A percentile compares a stretch with the other conserved stretches of the same genome.
phyloP scores from a whole-genome alignment of 441 rosid species.

The Brassica balearica region DNA sequence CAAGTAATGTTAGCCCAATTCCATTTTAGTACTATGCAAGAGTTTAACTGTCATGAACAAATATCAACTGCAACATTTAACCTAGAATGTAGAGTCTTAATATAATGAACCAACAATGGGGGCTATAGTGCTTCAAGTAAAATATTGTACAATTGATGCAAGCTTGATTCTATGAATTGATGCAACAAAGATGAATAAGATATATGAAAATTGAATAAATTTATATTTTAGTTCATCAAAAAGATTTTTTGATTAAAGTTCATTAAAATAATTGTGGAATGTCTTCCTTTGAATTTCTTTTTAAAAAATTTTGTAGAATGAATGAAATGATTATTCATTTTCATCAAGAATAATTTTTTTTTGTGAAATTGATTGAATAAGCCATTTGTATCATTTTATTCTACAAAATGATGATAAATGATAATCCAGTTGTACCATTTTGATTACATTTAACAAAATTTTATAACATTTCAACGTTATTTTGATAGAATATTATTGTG shows the following conservation, averaged over 20 bases:
- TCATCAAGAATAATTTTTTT: no score
- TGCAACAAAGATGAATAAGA: background rate
- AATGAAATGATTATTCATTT: background rate
- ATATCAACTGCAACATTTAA: background rate
- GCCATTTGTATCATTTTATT: background rate
- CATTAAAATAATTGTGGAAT: background rate
- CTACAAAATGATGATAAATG: no score
- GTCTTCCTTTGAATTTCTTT: background rate
- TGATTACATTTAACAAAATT: background rate
- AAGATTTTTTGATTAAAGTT: no score
- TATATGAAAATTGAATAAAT: background rate
- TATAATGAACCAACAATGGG: background rate
- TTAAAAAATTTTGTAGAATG: no score
- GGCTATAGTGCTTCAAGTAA: background rate
- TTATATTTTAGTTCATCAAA: background rate
- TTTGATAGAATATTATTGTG: background rate
- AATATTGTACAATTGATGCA: background rate
- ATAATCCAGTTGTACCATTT: background rate
- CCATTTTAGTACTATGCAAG: background rate
- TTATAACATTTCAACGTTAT: background rate
- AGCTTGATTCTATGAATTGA: background rate
- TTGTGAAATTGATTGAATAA: background rate
- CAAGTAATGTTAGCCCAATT: constrained; percentile 21
- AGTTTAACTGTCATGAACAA: background rate
- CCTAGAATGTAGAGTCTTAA: background rate